Evolutionary conservation across 2,329 filamentous ascomycete genomes (phyloP).

Genomic region (Emydomyces testavorans): DNA sequence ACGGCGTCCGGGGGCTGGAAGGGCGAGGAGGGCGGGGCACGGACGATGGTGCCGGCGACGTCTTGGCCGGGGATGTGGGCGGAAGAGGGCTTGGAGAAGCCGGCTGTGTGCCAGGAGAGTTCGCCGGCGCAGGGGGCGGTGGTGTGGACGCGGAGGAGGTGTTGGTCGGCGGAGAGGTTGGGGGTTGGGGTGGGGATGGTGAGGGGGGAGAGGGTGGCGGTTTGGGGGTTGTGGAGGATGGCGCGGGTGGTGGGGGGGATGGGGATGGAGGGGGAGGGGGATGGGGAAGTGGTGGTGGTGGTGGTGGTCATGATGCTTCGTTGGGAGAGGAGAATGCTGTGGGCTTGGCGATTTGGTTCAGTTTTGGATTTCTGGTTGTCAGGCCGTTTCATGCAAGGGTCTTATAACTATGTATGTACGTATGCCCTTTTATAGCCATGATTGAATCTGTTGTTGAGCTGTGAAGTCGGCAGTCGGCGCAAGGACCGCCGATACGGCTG

Average conservation of each 20-base stretch:
- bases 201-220: constrained; percentile 9
- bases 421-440: neutral
- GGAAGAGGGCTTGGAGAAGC: constrained; percentile 22
- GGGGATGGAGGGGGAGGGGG: constrained; percentile 1
- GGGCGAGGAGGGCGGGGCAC: constrained; percentile 25
- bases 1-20: constrained; percentile 33
- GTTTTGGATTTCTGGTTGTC: neutral
- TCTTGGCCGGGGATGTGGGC: constrained; percentile 34
- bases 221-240: constrained; percentile 12
- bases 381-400: neutral
- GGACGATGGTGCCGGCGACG: constrained; percentile 32
- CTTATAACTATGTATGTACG: neutral
- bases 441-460: too few species aligned
- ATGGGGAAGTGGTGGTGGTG: neutral
- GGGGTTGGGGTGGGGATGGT: constrained; percentile 17
- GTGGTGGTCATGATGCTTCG: neutral
- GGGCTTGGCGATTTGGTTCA: neutral
- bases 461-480: too few species aligned
- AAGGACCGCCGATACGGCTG: too few species aligned
- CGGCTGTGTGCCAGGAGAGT: constrained; percentile 30
- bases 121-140: constrained; percentile 35
- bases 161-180: constrained; percentile 21
- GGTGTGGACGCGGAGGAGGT: constrained; percentile 34
- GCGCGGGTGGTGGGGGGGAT: constrained; percentile 9
- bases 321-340: neutral